These are phyloP conservation scores for Mycosphaerelloides madeirae DNA, from an alignment of 2,329 filamentous ascomycete species.

Conservation along the genomic window DNA sequence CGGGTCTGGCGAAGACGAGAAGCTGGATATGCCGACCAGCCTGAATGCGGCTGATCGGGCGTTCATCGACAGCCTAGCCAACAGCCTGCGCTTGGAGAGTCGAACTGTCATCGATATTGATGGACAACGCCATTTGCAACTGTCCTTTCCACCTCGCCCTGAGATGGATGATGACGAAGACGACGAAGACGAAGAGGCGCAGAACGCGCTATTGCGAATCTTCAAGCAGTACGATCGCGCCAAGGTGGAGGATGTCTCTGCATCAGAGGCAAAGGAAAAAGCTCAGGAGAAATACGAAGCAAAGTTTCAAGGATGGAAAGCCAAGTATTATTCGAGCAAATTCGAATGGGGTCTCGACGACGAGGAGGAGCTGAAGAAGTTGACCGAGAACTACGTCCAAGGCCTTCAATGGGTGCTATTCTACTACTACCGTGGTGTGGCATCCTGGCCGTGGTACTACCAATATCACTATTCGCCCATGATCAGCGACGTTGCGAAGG, in stretches of 20 bases:
- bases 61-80: conserved; percentile 84
- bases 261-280: conserved; percentile 71
- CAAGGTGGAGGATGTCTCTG: conserved; percentile 71
- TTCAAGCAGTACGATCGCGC: conserved; percentile 90
- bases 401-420: conserved; percentile 96
- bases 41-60: conserved; percentile 82
- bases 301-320: conserved; percentile 90
- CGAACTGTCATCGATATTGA: conserved; percentile 59
- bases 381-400: conserved; percentile 96
- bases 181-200: conserved; percentile 77
- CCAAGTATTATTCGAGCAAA: conserved; percentile 85
- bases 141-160: conserved; percentile 54
- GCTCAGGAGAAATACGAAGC: conserved; percentile 82
- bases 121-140: conserved; percentile 61
- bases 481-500: conserved; percentile 91
- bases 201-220: conserved; percentile 76
- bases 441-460: conserved; percentile 98
- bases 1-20: conserved; percentile 42
- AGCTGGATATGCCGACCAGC: conserved; percentile 67
- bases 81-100: conserved; percentile 62
- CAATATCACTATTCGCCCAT: conserved; percentile 94
- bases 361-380: conserved; percentile 70
- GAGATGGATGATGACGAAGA: conserved; percentile 55
- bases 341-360: conserved; percentile 83
- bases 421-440: conserved; percentile 96